A percentile compares a stretch with the other conserved stretches of the same genome.
Evolutionary conservation across 768 basidiomycete genomes (phyloP).

Genomic region (Coprinopsis sp.): DNA sequence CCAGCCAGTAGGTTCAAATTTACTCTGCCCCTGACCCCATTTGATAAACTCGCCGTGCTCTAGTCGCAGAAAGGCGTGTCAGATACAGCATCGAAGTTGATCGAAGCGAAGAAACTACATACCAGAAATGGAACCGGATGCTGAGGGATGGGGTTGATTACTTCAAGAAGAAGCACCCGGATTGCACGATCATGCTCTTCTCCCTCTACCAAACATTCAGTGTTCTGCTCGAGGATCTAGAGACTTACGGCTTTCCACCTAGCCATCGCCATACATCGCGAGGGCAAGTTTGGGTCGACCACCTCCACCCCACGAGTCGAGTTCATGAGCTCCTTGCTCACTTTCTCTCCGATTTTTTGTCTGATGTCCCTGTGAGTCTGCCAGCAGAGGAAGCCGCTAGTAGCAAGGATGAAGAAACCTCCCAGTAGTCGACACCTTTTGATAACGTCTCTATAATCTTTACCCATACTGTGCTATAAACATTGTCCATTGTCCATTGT

Average conservation of each 20-base stretch:
- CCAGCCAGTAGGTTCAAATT: slow-evolving; percentile 34
- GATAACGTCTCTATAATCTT: too few species aligned
- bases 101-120: slow-evolving; percentile 3
- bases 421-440: too few species aligned
- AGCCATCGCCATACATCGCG: slow-evolving; percentile 27
- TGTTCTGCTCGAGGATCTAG: slow-evolving; percentile 42
- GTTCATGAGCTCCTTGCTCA: slow-evolving; percentile 46
- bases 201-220: slow-evolving; percentile 45
- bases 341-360: slow-evolving; percentile 37
- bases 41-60: not conserved
- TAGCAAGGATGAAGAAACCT: not conserved
- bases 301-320: slow-evolving; percentile 47
- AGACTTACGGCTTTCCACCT: slow-evolving; percentile 32
- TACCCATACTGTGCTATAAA: too few species aligned
- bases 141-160: slow-evolving; percentile 26
- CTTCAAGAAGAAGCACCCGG: slow-evolving; percentile 38
- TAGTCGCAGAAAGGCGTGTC: not conserved
- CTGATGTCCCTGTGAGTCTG: slow-evolving; percentile 7
- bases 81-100: not conserved
- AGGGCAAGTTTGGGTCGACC: slow-evolving; percentile 48
- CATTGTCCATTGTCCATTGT: too few species aligned
- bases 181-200: slow-evolving; percentile 44
- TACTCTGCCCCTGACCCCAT: not conserved
- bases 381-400: not conserved
- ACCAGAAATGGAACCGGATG: slow-evolving; percentile 41